Percentiles rank a stretch among this genome's conserved stretches.
phyloP scores from a whole-genome alignment of 768 basidiomycete genomes.

The Pleurotus citrinopileatus region DNA sequence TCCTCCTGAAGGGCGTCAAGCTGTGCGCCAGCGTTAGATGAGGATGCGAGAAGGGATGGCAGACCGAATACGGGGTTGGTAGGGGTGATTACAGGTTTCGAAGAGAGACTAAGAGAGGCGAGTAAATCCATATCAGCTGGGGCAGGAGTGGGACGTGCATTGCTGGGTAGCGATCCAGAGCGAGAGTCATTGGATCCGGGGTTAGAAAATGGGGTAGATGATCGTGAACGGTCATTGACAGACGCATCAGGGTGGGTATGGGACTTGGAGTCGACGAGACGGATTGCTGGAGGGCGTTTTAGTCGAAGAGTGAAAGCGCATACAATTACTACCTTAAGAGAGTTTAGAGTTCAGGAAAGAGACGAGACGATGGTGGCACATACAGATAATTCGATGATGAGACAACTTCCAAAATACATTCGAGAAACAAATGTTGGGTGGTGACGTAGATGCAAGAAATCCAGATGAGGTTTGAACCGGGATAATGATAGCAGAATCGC shows the following conservation, averaged over 20 bases:
- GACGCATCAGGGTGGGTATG: conserved; percentile 47
- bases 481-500: conserved; percentile 41
- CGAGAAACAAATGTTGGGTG: conserved; percentile 34
- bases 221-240: conserved; percentile 16
- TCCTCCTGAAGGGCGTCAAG: conserved; percentile 1
- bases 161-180: conserved; percentile 16
- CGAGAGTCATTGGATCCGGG: neutral
- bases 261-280: conserved; percentile 58
- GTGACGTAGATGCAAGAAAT: conserved; percentile 32
- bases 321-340: conserved; percentile 42
- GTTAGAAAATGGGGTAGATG: conserved; percentile 12
- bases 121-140: conserved; percentile 54
- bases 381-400: conserved; percentile 57
- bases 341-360: conserved; percentile 1
- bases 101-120: conserved; percentile 61
- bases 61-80: conserved; percentile 64
- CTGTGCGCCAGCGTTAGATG: conserved; percentile 22
- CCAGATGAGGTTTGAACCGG: conserved; percentile 37
- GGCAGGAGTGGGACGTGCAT: conserved; percentile 14
- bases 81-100: conserved; percentile 51
- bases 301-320: conserved; percentile 59
- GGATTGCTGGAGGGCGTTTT: conserved; percentile 68
- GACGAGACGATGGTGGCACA: conserved; percentile 22
- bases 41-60: conserved; percentile 48
- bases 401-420: conserved; percentile 44